Base-by-base conservation (phyloP, 164 flowering plant genomes). In the Magnolia kwangsiensis region DNA sequence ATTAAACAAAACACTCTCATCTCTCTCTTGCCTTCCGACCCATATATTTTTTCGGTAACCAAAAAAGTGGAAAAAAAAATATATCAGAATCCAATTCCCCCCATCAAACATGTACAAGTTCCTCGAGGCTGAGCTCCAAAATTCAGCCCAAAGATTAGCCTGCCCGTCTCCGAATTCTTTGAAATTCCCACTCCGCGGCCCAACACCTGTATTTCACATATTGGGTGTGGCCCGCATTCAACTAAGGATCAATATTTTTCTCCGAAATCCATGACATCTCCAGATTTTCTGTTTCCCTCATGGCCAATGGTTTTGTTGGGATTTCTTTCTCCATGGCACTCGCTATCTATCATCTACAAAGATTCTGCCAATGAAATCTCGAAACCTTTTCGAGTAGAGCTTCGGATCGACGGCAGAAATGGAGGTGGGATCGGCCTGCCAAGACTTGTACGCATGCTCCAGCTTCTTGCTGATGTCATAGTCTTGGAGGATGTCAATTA, bases 341-440 rank as follows among this genome's bases (percentile, higher is more conserved):
- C 18, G 1, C 58, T 63, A 89, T 83, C 88, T 75, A 72, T 93
- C 96, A 79, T 89, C 91, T 0, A 90, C 74, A 72, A 93, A 93
- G 31, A 86, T 84, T 79, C 92, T 86, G 23, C 92, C 85, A 1
- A 90, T 82, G 80, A 93, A 93, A 80, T 93, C 90, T 27, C 90
- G 80, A 70, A 93, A 87, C 76, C 98, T 87, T 83, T 86, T 93
- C 0, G 98, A 90, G 78, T 93, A 93, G 10, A 88, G 92, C 79
- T 93, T 93, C 0, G 98, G 98, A 77, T 90, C 98, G 10, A 93
- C 98, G 10, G 98, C 96, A 19, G 96, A 91, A 71, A 93, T 93
- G 7, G 96, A 93, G 55, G 86, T 77, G 1, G 98, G 91, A 75
- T 91, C 93, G 1, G 81, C 98, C 74, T 91, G 98, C 45, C 90